These are phyloP conservation scores for Aleurites moluccanus DNA, from an alignment of 441 rosid genomes.

Conservation along the genomic window DNA sequence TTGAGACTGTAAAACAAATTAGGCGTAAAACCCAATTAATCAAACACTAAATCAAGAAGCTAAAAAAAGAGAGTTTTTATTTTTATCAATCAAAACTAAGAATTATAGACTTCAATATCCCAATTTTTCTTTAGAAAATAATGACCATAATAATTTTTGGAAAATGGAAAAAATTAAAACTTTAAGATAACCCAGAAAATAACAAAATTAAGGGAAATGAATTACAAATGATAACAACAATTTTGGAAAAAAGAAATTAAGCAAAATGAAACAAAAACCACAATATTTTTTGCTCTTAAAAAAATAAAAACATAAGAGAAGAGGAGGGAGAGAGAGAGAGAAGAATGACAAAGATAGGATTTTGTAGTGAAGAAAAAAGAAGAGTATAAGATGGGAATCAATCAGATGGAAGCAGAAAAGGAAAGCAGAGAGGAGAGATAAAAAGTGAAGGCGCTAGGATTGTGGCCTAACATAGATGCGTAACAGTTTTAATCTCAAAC, in stretches of 20 bases:
- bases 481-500: slow-evolving; percentile 25
- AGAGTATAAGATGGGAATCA: not conserved
- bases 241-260: not conserved
- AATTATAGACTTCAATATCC: not conserved
- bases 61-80: not conserved
- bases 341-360: slow-evolving; percentile 15
- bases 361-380: slow-evolving; percentile 26
- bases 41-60: not conserved
- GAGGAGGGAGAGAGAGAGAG: not conserved
- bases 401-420: slow-evolving; percentile 9
- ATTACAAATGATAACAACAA: not conserved
- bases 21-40: not conserved
- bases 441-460: slow-evolving; percentile 17
- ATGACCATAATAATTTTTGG: too few species aligned
- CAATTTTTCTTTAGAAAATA: not conserved
- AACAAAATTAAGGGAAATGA: not conserved
- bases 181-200: not conserved
- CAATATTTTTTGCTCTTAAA: not conserved
- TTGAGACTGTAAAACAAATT: not conserved
- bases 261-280: not conserved
- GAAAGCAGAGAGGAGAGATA: not conserved
- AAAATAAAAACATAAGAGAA: not conserved
- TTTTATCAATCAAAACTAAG: not conserved
- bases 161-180: not conserved
- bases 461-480: slow-evolving; percentile 31